A percentile compares a stretch with the other conserved stretches of the same genome.
These are phyloP conservation scores for Lactifluus echinatus DNA, from an alignment of 768 basidiomycete species.

Conservation along the genomic window DNA sequence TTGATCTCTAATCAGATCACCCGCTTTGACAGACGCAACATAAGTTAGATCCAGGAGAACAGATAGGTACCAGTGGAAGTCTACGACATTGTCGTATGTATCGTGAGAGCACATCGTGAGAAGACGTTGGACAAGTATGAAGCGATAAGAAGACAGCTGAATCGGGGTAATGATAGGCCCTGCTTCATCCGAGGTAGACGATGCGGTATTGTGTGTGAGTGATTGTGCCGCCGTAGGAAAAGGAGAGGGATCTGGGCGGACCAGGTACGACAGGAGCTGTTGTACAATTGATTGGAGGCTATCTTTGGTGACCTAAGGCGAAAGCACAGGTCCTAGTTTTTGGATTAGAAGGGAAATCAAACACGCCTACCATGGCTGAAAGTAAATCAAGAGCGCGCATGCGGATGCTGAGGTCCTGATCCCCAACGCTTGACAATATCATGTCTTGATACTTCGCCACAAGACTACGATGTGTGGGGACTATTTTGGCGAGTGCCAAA, in stretches of 20 bases:
- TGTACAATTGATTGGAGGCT: conserved; percentile 88
- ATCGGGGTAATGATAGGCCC: conserved; percentile 41
- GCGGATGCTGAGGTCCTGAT: conserved; percentile 91
- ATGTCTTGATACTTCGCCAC: conserved; percentile 88
- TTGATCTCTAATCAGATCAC: conserved; percentile 69
- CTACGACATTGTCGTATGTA: conserved; percentile 78
- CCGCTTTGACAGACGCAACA: conserved; percentile 73
- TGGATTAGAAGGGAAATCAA: not conserved
- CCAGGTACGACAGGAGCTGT: conserved; percentile 81
- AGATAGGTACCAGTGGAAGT: conserved; percentile 98
- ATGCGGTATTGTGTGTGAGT: conserved; percentile 45
- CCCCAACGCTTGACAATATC: conserved; percentile 82
- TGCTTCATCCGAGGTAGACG: conserved; percentile 29
- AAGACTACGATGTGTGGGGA: conserved; percentile 82
- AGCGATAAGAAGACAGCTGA: conserved; percentile 78
- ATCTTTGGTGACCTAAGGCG: conserved; percentile 61
- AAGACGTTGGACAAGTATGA: conserved; percentile 72
- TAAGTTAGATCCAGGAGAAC: conserved; percentile 89
- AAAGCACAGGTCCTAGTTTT: conserved; percentile 1
- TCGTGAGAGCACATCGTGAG: conserved; percentile 79
- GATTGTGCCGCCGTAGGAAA: conserved; percentile 50
- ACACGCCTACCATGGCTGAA: conserved; percentile 74
- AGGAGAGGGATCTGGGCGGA: conserved; percentile 43
- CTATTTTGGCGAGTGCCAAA: conserved; percentile 91
- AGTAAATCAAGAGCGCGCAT: conserved; percentile 93